Evolutionary conservation across 2,329 filamentous ascomycete genomes (phyloP), one percentile per base, ranked within the genome.

Genomic region (Exophiala dermatitidis): DNA sequence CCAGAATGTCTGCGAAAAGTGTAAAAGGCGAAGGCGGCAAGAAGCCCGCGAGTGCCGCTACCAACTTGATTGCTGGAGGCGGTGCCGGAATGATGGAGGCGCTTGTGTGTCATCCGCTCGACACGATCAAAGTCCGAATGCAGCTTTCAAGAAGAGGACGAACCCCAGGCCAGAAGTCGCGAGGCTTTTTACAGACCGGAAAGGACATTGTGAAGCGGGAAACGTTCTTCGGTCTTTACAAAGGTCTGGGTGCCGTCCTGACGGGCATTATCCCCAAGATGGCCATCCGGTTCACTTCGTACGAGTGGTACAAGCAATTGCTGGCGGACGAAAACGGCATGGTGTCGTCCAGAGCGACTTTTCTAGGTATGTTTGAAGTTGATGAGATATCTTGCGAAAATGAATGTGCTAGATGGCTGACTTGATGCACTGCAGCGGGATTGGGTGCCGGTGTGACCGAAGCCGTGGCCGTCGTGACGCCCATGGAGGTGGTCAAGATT

Each of bases 1-100:
- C 32, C 55, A 71, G 32, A 57, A 84, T 85, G 81, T 79, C 80
- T 54, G 78, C 81, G 54, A 83, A 82, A 66, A 77, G 70, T 60
- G 74, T 71, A 57, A 74, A 77, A 64, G 77, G 77, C 48, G 73
- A 76, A 58, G 74, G 76, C 65, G 77, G 80, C 74, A 91, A 86
- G 76, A 82, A 85, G 76, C 86, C 88, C 64, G 82, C 90, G 56
- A 90, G 90, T 52, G 87, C 84, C 59, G 90, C 90, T 42, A 90
- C 88, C 45, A 96, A 96, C 72, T 74, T 97, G 65, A 90, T 96
- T 95, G 93, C 93, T 69, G 93, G 93, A 69, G 93, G 93, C 69
- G 89, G 89, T 72, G 93, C 93, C 64, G 93, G 93, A 67, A 96
- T 97, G 91, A 97, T 97, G 90, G 93, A 98, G 74, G 93, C 93